Evolutionary conservation across 2,329 filamentous ascomycete genomes (phyloP).

Genomic region (Neoarthrinium moseri): DNA sequence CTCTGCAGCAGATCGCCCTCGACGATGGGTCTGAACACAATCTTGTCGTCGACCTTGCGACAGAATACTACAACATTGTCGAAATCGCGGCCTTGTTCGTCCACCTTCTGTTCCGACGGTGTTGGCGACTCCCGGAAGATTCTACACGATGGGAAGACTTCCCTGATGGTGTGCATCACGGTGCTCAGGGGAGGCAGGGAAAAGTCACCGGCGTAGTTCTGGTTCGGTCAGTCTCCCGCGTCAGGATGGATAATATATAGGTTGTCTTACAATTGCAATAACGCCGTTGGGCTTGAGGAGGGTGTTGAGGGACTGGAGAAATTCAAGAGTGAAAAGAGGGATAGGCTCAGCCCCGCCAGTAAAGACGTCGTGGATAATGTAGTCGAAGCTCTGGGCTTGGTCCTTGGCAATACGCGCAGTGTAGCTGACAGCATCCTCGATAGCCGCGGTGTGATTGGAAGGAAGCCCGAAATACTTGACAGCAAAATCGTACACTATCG

Average conservation of each 20-base stretch:
- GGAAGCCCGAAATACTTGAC: constrained; percentile 79
- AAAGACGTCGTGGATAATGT: constrained; percentile 97
- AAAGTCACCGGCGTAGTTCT: constrained; percentile 96
- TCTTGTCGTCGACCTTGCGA: constrained; percentile 54
- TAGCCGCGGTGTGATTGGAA: constrained; percentile 72
- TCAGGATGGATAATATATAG: too few relatives aligned
- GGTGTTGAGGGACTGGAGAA: constrained; percentile 67
- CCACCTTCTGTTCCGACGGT: constrained; percentile 44
- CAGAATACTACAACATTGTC: constrained; percentile 98
- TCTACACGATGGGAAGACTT: constrained; percentile 85
- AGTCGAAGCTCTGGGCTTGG: constrained; percentile 65
- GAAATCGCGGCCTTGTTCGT: constrained; percentile 64
- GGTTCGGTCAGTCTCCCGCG: constrained; percentile 4
- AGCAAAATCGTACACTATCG: constrained; percentile 81
- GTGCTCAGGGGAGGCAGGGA: constrained; percentile 72
- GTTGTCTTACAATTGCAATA: constrained; percentile 80
- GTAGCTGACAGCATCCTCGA: constrained; percentile 80
- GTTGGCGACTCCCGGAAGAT: constrained; percentile 78
- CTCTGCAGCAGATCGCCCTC: constrained; percentile 71
- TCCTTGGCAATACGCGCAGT: constrained; percentile 44
- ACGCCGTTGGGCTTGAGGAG: constrained; percentile 77
- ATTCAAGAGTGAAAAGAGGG: constrained; percentile 82
- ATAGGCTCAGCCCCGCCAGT: constrained; percentile 93
- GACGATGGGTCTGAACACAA: constrained; percentile 67
- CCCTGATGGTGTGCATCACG: constrained; percentile 77